Conservation (phyloP, 2,329 filamentous ascomycete species). For the Aspergillus texensis region DNA sequence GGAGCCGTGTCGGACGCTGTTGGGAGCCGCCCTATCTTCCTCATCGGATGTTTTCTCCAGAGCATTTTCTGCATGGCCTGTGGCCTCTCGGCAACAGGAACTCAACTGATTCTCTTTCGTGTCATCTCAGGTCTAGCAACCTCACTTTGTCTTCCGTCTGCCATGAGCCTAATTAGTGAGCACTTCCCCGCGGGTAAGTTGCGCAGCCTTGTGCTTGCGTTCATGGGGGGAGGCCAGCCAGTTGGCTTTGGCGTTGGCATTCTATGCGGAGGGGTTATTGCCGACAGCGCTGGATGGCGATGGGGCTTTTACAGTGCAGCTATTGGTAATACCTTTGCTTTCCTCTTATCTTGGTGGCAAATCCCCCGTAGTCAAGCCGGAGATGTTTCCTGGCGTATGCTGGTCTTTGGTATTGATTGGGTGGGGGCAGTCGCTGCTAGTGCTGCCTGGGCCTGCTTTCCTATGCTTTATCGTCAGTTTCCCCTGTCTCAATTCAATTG, state of each 20-base stretch:
- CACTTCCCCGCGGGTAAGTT: conserved; percentile 46
- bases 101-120: conserved; percentile 48
- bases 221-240: conserved; percentile 5
- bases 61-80: conserved; percentile 45
- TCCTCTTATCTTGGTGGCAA: background rate
- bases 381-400: conserved; percentile 11
- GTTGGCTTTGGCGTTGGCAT: conserved; percentile 13
- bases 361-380: conserved; percentile 30
- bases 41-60: conserved; percentile 48
- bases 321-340: conserved; percentile 27
- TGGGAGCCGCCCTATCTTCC: conserved; percentile 48
- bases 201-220: conserved; percentile 54
- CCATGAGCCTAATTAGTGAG: conserved; percentile 50
- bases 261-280: conserved; percentile 33
- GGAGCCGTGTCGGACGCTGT: conserved; percentile 55
- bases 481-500: background rate
- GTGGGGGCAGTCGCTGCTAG: conserved; percentile 49
- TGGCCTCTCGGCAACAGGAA: conserved; percentile 30
- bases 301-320: conserved; percentile 52
- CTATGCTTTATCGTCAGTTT: conserved; percentile 42
- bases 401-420: conserved; percentile 48
- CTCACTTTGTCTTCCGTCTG: conserved; percentile 49
- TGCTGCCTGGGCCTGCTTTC: conserved; percentile 51
- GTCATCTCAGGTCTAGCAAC: conserved; percentile 47
- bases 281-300: conserved; percentile 50